phyloP scores from a whole-genome alignment of 148 eudicot species.

The Camellia granthamiana region DNA sequence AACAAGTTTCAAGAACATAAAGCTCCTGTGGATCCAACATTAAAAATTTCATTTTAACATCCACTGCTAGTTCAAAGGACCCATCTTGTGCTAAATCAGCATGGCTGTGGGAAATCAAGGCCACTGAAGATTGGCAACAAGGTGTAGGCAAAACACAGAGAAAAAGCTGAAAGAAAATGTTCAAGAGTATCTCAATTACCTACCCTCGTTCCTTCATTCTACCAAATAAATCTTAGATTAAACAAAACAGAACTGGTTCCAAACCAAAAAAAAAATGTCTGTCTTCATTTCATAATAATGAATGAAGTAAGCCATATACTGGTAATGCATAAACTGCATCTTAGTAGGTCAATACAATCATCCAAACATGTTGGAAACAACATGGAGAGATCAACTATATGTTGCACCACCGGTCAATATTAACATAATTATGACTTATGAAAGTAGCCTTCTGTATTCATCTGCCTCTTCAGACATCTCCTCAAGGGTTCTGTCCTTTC shows the following conservation, averaged over 20 bases:
- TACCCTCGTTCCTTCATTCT: too few relatives aligned
- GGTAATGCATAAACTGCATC: neutral
- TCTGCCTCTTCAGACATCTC: slow-evolving; percentile 88
- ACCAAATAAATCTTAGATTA: neutral
- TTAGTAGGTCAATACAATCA: neutral
- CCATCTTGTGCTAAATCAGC: too few relatives aligned
- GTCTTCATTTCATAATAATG: neutral
- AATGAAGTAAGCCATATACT: neutral
- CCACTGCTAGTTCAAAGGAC: too few relatives aligned
- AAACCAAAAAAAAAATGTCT: neutral
- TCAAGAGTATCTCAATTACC: neutral
- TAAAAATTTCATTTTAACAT: too few relatives aligned
- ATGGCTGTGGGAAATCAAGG: too few relatives aligned
- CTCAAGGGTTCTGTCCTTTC: slow-evolving; percentile 76
- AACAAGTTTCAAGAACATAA: too few relatives aligned
- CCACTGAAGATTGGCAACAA: too few relatives aligned
- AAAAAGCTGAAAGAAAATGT: too few relatives aligned
- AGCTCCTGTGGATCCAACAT: too few relatives aligned
- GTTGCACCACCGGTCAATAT: neutral
- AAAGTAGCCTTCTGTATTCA: slow-evolving; percentile 62
- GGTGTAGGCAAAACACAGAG: too few relatives aligned
- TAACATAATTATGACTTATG: slow-evolving; percentile 30
- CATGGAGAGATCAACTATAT: neutral
- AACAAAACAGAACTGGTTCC: neutral
- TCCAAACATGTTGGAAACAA: neutral